These are phyloP conservation scores for Phytomonas sp. DNA, from an alignment of 208 protist species.

Conservation along the genomic window DNA sequence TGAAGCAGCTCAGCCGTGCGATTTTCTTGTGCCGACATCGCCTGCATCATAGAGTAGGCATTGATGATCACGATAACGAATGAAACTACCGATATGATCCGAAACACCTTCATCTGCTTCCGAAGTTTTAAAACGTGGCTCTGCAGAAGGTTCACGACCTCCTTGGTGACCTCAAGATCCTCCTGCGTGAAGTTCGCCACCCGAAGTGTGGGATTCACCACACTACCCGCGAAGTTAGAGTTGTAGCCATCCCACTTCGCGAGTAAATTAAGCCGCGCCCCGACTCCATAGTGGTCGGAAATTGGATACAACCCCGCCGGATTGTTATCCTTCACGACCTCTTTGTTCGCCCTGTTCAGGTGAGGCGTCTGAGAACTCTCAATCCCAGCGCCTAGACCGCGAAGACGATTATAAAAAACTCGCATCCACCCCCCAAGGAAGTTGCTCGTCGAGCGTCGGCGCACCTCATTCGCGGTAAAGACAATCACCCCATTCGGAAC, in stretches of 20 bases:
- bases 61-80: slow-evolving; percentile 21
- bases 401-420: slow-evolving; percentile 15
- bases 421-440: slow-evolving; percentile 13
- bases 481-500: slow-evolving; percentile 62
- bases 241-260: slow-evolving; percentile 4
- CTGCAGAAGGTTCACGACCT: slow-evolving; percentile 33
- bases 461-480: slow-evolving; percentile 61
- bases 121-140: slow-evolving; percentile 28
- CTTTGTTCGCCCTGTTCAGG: slow-evolving; percentile 3
- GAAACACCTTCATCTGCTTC: slow-evolving; percentile 27
- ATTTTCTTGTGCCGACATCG: slow-evolving; percentile 15
- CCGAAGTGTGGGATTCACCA: not conserved
- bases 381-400: not conserved
- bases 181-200: slow-evolving; percentile 23
- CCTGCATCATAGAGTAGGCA: slow-evolving; percentile 20
- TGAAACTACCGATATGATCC: slow-evolving; percentile 27
- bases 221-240: not conserved
- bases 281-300: slow-evolving; percentile 87
- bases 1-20: slow-evolving; percentile 28
- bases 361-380: not conserved
- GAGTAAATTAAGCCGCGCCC: slow-evolving; percentile 38
- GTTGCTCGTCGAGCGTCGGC: slow-evolving; percentile 12
- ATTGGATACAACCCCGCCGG: slow-evolving; percentile 31
- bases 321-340: too few species aligned
- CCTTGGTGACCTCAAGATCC: slow-evolving; percentile 32